Conservation (phyloP, 1,139 yeast genomes). For the Yamadazyma aaseri region DNA sequence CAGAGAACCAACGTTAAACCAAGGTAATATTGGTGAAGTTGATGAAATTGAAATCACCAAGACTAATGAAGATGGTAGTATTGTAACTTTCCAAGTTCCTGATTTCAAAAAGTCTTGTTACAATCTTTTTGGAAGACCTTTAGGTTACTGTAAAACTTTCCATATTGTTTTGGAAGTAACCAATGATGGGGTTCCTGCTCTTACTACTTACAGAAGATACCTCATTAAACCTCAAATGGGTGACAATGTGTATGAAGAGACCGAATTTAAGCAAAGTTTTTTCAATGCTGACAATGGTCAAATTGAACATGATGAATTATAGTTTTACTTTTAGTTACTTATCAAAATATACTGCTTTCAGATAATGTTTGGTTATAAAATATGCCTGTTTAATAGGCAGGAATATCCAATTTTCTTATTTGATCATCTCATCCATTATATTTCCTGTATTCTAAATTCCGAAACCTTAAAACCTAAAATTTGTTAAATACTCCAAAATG, state of each 20-base stretch:
- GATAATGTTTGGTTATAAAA: no score
- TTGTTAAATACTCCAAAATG: no score
- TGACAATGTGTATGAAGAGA: neutral
- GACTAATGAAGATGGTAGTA: slow-evolving; percentile 14
- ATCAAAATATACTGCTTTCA: no score
- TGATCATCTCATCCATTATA: no score
- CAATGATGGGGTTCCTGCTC: slow-evolving; percentile 11
- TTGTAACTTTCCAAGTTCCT: slow-evolving; percentile 17
- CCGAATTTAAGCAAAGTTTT: neutral
- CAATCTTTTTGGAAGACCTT: slow-evolving; percentile 12
- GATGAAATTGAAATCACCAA: slow-evolving; percentile 13
- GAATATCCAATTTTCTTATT: no score
- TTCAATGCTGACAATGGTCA: neutral
- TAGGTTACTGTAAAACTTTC: slow-evolving; percentile 6
- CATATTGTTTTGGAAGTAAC: slow-evolving; percentile 18
- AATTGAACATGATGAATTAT: neutral
- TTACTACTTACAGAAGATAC: slow-evolving; percentile 13
- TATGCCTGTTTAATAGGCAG: no score
- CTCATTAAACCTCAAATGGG: neutral
- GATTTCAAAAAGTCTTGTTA: slow-evolving; percentile 14
- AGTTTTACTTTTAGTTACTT: no score
- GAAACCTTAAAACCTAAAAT: no score
- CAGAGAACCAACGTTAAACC: slow-evolving; percentile 14
- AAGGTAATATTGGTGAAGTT: neutral
- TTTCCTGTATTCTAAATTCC: no score